Evolutionary conservation across 768 basidiomycete species (phyloP), one percentile per base, ranked within the genome.

Genomic region (Tricholoma bakamatsutake): DNA sequence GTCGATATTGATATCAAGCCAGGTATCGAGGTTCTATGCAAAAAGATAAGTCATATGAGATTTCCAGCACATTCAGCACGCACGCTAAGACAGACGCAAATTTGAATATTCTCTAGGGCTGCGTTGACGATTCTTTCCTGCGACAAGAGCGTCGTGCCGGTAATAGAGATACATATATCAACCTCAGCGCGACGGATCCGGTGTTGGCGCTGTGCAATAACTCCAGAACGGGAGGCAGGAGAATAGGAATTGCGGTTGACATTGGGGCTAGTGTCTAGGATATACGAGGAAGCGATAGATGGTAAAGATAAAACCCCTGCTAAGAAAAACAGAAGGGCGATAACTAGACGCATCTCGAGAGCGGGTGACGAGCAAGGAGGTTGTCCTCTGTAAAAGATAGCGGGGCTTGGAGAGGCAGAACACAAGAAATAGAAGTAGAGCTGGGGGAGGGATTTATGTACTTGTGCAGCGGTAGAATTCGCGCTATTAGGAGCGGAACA

Each of bases 361-460:
- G 13, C 18, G 11, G 18, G 33, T 17, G 13, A 30, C 18, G 42
- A 46, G 46, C 17, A 12, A 34, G 10, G 1, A 15, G 15, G 24
- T 21, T 12, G 15, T 53, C 40, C 37, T 52, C 10, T 27, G 17
- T 4, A 33, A 54, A 52, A 28, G 21, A 54, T 30, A 45, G 43
- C 46, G 45, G 47, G 21, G 53, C 39, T 49, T 55, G 43, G 6
- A 59, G 27, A 10, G 55, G 57, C 46, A 55, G 57, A 46, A 62
- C 50, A 61, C 28, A 51, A 45, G 24, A 27, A 5, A 6, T 9
- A 21, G 17, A 18, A 18, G 40, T n/a, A 52, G 51, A 35, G 58
- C 52, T 51, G 28, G 42, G 3, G n/a, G 8, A n/a, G n/a, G 18
- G 18, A 0, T 46, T 45, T 54, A 54, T 54, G 33, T 47, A 43